Evolutionary conservation across 805 yeast species (phyloP), one percentile per base, ranked within the genome.

Genomic region (Babjeviella inositovora): DNA sequence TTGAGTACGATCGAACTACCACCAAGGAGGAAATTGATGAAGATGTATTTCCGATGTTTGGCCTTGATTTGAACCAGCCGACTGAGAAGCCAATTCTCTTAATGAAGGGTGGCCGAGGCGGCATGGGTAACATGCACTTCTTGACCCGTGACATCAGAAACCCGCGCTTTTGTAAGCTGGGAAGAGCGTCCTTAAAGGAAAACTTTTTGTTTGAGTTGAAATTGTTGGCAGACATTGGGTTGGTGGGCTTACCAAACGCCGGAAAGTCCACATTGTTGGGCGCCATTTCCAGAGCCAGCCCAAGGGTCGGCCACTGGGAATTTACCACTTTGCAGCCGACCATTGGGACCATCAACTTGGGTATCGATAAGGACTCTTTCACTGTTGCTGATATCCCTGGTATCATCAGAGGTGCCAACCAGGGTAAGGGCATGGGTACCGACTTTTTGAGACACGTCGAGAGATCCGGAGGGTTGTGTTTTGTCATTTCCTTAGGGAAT

Each of bases 371-470:
- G 28, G 67, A 65, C 4, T 46, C 54, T 3, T 85, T 87, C 43
- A 80, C 95, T 0, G 96, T 90, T 2, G 97, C 97, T 2, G 98
- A 90, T 51, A 90, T 90, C 28, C 98, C 98, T 0, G 98, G 98
- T 5, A 76, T 90, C 21, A 77, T 90, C 29, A 62, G 71, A 43
- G 96, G 93, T 5, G 97, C 98, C 0, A 62, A 70, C 6, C 52
- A 69, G 22, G 79, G 85, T 40, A 73, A 64, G 41, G 98, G 98
- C 2, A 73, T 90, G 79, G 98, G 98, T 1, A 56, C 82, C 23
- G 95, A 84, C 31, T 90, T 90, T 45, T 50, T 90, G 32, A 62
- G 95, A 26, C 98, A 90, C 43, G 70, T 90, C 22, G 97, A 90
- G 46, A 62, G 98, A 32, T 77, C 94, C 4, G 75, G 76, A 9